These are phyloP conservation scores for Xerophyta viscosa DNA, from an alignment of 106 monocot genomes.

Conservation along the genomic window DNA sequence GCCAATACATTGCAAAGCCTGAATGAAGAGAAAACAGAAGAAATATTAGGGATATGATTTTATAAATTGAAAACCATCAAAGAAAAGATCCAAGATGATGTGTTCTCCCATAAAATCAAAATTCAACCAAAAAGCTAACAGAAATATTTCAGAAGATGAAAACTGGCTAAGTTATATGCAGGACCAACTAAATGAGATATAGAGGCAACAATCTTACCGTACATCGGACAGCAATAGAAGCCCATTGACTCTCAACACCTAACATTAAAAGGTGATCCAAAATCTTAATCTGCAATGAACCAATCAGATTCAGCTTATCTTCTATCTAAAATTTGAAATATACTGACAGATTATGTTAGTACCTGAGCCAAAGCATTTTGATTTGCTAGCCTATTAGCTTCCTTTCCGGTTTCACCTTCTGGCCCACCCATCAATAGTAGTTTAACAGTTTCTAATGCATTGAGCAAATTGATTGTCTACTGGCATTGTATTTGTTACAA, in stretches of 20 bases:
- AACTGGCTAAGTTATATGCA: no score
- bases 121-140: no score
- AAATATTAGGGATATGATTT: no score
- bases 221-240: constrained; percentile 74
- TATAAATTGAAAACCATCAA: no score
- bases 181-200: no score
- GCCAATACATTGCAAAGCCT: constrained; percentile 93
- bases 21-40: no score
- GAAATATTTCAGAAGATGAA: no score
- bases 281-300: constrained; percentile 62
- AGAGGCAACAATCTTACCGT: constrained; percentile 41
- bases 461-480: constrained; percentile 97
- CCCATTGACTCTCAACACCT: constrained; percentile 96
- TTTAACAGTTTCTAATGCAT: constrained; percentile 84
- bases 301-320: not conserved
- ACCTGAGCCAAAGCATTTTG: constrained; percentile 88
- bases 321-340: not conserved
- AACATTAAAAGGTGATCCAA: constrained; percentile 86
- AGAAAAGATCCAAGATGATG: no score
- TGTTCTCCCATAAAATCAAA: no score
- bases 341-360: not conserved
- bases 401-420: constrained; percentile 56
- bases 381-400: constrained; percentile 67
- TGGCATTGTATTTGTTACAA: constrained; percentile 21
- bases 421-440: constrained; percentile 65